Evolutionary conservation across 176 grass and related monocot genomes (phyloP).

Genomic region (Tillandsia fasciculata): DNA sequence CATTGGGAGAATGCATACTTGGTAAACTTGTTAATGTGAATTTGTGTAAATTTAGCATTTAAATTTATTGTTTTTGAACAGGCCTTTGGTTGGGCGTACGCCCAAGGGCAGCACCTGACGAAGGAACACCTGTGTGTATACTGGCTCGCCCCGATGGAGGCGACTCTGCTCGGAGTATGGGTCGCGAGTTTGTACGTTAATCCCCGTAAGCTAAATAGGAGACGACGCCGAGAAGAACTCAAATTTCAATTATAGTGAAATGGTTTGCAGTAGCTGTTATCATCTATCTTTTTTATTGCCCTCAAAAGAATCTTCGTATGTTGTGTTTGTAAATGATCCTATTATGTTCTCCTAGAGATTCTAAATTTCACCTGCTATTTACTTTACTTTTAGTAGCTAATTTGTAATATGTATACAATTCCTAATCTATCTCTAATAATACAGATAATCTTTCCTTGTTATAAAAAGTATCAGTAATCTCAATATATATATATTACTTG

Average conservation of each 20-base stretch:
- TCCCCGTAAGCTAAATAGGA: neutral
- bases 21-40: too few relatives aligned
- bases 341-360: too few relatives aligned
- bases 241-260: constrained; percentile 2
- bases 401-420: too few relatives aligned
- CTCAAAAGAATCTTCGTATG: neutral
- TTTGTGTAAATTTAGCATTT: too few relatives aligned
- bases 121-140: constrained; percentile 17
- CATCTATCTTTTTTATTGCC: neutral
- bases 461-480: too few relatives aligned
- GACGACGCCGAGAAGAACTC: neutral
- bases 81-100: constrained; percentile 26
- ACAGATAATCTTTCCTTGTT: too few relatives aligned
- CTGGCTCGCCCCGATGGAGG: constrained; percentile 20
- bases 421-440: too few relatives aligned
- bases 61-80: neutral
- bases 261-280: neutral
- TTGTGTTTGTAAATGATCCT: neutral
- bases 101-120: constrained; percentile 8
- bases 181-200: neutral
- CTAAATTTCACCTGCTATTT: too few relatives aligned
- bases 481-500: too few relatives aligned
- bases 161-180: constrained; percentile 10
- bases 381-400: too few relatives aligned
- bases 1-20: too few relatives aligned